Evolutionary conservation across 129 eudicot genomes (phyloP).

Genomic region (Pulicaria dysenterica): DNA sequence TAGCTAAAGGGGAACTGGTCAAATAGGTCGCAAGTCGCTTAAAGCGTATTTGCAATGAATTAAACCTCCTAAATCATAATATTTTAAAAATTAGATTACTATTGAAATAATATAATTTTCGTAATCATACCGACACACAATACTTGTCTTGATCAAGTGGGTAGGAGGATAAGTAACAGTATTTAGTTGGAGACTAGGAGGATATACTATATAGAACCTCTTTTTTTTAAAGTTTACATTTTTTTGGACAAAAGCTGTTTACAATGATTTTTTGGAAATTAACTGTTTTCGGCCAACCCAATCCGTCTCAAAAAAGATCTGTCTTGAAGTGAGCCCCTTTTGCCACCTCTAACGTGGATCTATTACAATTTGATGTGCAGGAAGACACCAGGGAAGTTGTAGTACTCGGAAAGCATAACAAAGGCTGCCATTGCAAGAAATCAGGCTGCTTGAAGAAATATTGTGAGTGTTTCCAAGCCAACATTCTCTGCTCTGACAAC

Average conservation of each 20-base stretch:
- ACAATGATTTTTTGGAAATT: too few relatives aligned
- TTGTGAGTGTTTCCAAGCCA: conserved; percentile 91
- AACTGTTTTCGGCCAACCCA: too few relatives aligned
- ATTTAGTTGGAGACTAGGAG: too few relatives aligned
- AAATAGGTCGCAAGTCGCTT: background rate
- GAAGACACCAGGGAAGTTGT: conserved; percentile 47
- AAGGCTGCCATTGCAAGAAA: conserved; percentile 90
- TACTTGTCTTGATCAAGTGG: too few relatives aligned
- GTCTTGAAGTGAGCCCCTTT: background rate
- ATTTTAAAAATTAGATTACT: background rate
- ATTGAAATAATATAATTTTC: background rate
- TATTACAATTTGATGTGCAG: conserved; percentile 35
- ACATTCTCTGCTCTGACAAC: conserved; percentile 79
- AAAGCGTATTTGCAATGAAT: background rate
- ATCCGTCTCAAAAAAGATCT: background rate
- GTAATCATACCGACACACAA: background rate
- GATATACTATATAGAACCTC: too few relatives aligned
- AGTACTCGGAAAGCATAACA: conserved; percentile 57
- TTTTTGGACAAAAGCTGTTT: too few relatives aligned
- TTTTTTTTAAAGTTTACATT: too few relatives aligned
- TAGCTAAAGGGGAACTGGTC: background rate
- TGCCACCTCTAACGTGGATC: background rate
- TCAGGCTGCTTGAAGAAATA: conserved; percentile 94
- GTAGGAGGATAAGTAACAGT: too few relatives aligned
- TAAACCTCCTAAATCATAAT: background rate